Evolutionary conservation across 257 asterid genomes (phyloP).

Genomic region (Penstemon barbatus): DNA sequence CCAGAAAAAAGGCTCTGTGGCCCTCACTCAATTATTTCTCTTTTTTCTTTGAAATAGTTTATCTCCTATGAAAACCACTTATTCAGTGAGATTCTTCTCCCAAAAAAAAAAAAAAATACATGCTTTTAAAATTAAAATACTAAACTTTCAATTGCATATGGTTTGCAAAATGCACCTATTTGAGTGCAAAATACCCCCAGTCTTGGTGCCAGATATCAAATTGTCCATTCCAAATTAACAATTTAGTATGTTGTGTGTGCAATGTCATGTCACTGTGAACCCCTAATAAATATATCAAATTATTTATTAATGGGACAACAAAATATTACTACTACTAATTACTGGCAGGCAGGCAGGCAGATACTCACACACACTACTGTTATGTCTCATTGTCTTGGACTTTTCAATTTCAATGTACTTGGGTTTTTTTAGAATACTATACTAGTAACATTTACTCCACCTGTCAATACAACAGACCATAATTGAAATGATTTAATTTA

Average conservation of each 20-base stretch:
- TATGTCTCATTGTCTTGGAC: not conserved
- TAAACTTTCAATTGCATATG: too few species aligned
- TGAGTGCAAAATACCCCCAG: too few species aligned
- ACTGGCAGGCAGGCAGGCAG: conserved; percentile 21
- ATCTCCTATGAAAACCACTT: not conserved
- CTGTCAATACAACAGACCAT: not conserved
- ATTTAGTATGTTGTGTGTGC: not conserved
- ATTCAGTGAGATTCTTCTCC: not conserved
- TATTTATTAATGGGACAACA: not conserved
- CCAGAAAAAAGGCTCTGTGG: conserved; percentile 10
- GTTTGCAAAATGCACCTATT: too few species aligned
- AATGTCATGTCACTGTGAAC: not conserved
- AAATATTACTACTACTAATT: not conserved
- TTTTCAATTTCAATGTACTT: conserved; percentile 22
- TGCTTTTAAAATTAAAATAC: too few species aligned
- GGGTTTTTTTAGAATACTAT: not conserved
- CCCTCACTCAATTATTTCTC: not conserved
- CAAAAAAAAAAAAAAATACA: not conserved
- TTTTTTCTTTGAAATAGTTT: not conserved
- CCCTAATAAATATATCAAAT: not conserved
- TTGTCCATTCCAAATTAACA: too few species aligned
- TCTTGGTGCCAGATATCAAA: too few species aligned
- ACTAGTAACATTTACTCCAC: not conserved
- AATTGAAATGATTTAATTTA: not conserved
- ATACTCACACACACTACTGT: not conserved